phyloP scores from a whole-genome alignment of 768 basidiomycete species.

The Mycena epipterygia region DNA sequence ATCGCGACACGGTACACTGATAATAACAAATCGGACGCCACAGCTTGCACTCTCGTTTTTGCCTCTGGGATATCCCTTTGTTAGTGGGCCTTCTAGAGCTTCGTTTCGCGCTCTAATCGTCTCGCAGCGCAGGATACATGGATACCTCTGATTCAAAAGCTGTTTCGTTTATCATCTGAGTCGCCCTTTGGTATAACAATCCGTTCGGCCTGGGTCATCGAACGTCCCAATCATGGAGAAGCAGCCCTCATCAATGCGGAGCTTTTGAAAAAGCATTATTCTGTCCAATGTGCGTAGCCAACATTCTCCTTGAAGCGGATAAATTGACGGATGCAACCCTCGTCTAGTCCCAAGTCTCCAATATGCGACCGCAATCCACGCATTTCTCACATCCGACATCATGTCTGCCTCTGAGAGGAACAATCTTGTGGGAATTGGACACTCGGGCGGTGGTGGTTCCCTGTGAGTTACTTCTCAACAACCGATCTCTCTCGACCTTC shows the following conservation, averaged over 20 bases:
- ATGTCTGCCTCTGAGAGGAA: slow-evolving; percentile 19
- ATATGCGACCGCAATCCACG: slow-evolving; percentile 29
- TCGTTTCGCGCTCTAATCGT: background rate
- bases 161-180: slow-evolving; percentile 11
- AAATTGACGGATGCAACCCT: background rate
- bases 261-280: slow-evolving; percentile 23
- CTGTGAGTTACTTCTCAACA: slow-evolving; percentile 16
- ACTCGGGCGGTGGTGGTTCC: slow-evolving; percentile 33
- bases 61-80: slow-evolving; percentile 20
- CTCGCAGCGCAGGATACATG: slow-evolving; percentile 27
- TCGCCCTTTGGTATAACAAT: background rate
- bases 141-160: slow-evolving; percentile 24
- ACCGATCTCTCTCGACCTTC: background rate
- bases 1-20: slow-evolving; percentile 15
- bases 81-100: background rate
- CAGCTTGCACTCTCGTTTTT: slow-evolving; percentile 11
- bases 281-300: slow-evolving; percentile 13
- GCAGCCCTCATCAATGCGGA: slow-evolving; percentile 19
- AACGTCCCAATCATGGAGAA: slow-evolving; percentile 28
- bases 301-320: background rate
- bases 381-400: slow-evolving; percentile 31
- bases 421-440: slow-evolving; percentile 32
- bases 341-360: slow-evolving; percentile 26
- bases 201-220: slow-evolving; percentile 23
- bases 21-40: background rate